Evolutionary conservation across 2,329 filamentous ascomycete genomes (phyloP).

Genomic region (Leptoxyphium fumago): DNA sequence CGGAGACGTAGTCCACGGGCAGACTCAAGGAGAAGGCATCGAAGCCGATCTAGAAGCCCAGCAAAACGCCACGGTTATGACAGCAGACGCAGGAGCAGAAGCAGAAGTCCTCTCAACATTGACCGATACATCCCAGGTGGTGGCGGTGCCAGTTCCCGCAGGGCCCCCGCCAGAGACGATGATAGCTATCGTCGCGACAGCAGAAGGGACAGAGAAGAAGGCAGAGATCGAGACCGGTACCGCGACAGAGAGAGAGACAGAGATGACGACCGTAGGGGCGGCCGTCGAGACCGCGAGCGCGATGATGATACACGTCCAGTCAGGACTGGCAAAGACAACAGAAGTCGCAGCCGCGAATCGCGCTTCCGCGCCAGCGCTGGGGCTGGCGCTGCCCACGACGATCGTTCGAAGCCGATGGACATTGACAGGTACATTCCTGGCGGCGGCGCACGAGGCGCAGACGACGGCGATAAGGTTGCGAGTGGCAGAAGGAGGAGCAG

Average conservation of each 20-base stretch:
- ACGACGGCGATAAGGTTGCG: neutral
- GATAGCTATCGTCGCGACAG: conserved; percentile 5
- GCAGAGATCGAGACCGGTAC: conserved; percentile 13
- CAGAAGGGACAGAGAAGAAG: conserved; percentile 13
- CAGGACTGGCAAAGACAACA: neutral
- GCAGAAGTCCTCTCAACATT: conserved; percentile 19
- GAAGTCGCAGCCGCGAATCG: neutral
- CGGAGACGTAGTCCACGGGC: conserved; percentile 1
- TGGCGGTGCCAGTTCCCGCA: conserved; percentile 3
- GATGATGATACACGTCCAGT: neutral
- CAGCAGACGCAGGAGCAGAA: conserved; percentile 3
- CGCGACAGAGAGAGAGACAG: conserved; percentile 16
- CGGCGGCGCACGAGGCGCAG: conserved; percentile 1
- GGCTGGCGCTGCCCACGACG: conserved; percentile 4
- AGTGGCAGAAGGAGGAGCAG: neutral
- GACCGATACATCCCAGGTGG: conserved; percentile 27
- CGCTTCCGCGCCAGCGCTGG: neutral
- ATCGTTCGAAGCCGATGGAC: conserved; percentile 7
- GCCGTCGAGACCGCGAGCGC: conserved; percentile 5
- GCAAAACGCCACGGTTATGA: neutral
- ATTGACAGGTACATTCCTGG: conserved; percentile 23
- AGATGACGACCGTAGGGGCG: conserved; percentile 6
- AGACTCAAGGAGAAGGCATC: neutral
- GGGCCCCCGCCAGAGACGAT: conserved; percentile 2
- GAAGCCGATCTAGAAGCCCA: conserved; percentile 4